Evolutionary conservation across 1,284 basidiomycete genomes (phyloP).

Genomic region (Leccinum solheimii): DNA sequence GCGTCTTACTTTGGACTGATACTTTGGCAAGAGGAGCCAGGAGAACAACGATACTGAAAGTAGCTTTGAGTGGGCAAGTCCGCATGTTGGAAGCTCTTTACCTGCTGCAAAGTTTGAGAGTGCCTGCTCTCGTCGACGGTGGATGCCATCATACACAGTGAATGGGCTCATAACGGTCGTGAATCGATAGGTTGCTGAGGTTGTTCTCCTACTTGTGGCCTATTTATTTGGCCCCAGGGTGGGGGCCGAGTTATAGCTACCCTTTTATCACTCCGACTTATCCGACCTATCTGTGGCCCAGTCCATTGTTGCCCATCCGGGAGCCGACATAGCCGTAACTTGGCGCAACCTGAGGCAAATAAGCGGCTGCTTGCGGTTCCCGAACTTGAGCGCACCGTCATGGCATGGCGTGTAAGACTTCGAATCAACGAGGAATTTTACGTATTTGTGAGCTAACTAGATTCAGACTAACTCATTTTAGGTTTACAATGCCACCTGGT

Average conservation of each 20-base stretch:
- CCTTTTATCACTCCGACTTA: not conserved
- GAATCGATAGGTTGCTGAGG: not conserved
- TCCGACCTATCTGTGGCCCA: no score
- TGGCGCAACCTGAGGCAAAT: not conserved
- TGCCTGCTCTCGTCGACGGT: not conserved
- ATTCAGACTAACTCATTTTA: not conserved
- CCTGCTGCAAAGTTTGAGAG: slow-evolving; percentile 3
- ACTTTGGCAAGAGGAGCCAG: not conserved
- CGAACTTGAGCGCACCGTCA: not conserved
- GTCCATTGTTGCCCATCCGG: not conserved
- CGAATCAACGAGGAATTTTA: not conserved
- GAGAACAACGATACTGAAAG: not conserved
- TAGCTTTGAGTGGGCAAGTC: not conserved
- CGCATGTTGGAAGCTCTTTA: not conserved
- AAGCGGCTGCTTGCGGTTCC: not conserved
- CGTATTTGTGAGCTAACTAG: not conserved
- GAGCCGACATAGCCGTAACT: not conserved
- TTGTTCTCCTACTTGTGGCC: not conserved
- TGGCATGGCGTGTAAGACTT: not conserved
- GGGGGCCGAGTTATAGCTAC: not conserved
- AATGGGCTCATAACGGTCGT: not conserved
- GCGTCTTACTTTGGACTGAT: not conserved
- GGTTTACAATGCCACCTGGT: no score
- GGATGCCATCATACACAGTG: not conserved
- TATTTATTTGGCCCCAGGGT: not conserved